Evolutionary conservation across 768 basidiomycete species (phyloP).

Genomic region (Gloeostereum incarnatum): DNA sequence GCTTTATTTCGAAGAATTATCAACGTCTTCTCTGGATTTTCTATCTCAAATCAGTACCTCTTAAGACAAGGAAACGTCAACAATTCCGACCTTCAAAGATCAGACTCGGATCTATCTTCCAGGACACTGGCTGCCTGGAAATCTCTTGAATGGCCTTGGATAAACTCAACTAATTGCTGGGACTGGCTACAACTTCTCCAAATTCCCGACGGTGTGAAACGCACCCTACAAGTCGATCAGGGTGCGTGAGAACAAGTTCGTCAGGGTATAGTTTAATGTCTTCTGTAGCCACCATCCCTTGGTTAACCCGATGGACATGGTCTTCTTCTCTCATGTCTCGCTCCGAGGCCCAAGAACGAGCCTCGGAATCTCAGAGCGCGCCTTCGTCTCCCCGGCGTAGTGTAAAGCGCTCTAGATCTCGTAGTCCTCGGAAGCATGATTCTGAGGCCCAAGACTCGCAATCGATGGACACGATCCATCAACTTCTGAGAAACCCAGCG

Average conservation of each 20-base stretch:
- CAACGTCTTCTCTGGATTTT: slow-evolving; percentile 61
- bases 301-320: background rate
- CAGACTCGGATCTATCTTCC: background rate
- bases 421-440: too few species aligned
- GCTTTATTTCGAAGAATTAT: slow-evolving; percentile 55
- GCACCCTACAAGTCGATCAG: background rate
- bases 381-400: background rate
- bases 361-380: slow-evolving; percentile 6
- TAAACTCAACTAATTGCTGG: background rate
- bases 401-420: too few species aligned
- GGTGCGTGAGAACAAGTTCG: too few species aligned
- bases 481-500: slow-evolving; percentile 65
- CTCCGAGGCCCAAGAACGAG: slow-evolving; percentile 9
- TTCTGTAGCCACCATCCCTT: background rate
- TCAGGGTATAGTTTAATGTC: too few species aligned
- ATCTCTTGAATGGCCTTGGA: slow-evolving; percentile 9
- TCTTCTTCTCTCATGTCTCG: slow-evolving; percentile 5
- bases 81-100: slow-evolving; percentile 5
- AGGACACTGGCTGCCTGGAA: slow-evolving; percentile 3
- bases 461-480: slow-evolving; percentile 47
- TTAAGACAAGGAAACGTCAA: slow-evolving; percentile 16
- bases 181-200: background rate
- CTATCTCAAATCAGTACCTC: slow-evolving; percentile 59
- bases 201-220: background rate
- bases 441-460: slow-evolving; percentile 9